Base-by-base conservation (phyloP, 1,284 basidiomycete genomes). In the Austroboletus novae-zelandiae region DNA sequence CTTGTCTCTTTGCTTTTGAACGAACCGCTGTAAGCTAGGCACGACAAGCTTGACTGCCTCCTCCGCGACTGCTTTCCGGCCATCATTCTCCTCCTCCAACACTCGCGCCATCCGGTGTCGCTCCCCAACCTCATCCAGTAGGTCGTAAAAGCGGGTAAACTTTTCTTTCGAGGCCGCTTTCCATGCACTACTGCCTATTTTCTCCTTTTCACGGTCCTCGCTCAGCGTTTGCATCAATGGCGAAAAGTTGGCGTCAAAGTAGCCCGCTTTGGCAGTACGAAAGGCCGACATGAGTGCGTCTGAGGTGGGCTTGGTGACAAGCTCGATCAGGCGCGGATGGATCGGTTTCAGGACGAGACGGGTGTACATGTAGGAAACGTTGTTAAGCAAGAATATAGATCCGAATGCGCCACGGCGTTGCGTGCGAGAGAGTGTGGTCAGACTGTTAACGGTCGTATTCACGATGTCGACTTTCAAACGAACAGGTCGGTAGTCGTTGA, bases 161-260 rank as follows among this genome's bases (percentile, higher is more conserved):
- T 84, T 88, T 69, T 91, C 89, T 70, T 91, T 91, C 32, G 80
- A 80, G 9, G 78, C 80, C 2, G 77, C 75, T 64, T 81, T 83
- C 65, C 65, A 70, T 13, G 66, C 68, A 29, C 60, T 66, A 30
- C 73, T 65, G 7, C 74, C 75, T 3, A 67, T 64, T 56, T 81
- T 81, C 51, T 83, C 84, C 53, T 79, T 81, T 17, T 79, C 72
- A n/a, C 65, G 57, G 57, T 86, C 84, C 47, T 91, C 88, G 27
- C 78, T 77, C 47, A 91, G 72, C 4, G 80, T 71, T 58, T 86
- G 84, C 72, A 91, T 80, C 39, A 91, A 71, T 8, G 86, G 83
- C 5, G 84, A 81, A 65, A 87, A 89, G 67, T 89, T 91, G 18
- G 84, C 75, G 52, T 91, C 87, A 54, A 90, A 89, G 68, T 91